Base-by-base conservation (phyloP, 78 protist species). In the Dictyostelium firmibasis region DNA sequence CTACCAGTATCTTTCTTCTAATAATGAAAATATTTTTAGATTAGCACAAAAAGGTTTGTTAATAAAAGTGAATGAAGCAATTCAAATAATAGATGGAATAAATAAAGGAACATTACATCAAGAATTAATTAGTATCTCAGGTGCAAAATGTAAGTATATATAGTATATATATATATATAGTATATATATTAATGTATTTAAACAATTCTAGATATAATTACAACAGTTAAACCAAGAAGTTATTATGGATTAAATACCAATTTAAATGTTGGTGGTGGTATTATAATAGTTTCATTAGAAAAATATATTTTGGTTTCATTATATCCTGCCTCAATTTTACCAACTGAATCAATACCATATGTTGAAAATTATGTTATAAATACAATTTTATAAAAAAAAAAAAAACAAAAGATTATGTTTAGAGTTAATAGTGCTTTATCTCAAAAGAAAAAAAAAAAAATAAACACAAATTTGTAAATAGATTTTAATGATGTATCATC, bases 221-320 rank as follows among this genome's bases (percentile, higher is more conserved):
- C 94, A n/a, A 89, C 94, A 41, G 83, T 81, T 23, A 89, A 89
- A 70, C 86, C 83, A 50, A 81, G 83, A 89, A 62, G 81, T 62
- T 89, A 35, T 33, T 89, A 89, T 81, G 94, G 94, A 16, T 62
- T 81, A 36, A 89, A 81, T 81, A 81, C 94, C 27, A 89, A 89
- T 89, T 35, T 70, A 70, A 70, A 14, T 43, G 67, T 89, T 20
- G 94, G 94, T 69, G 94, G 94, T 14, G 94, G 94, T 31, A 64
- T 89, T 69, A 81, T 89, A 20, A 33, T 89, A 33, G 81, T 81
- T 31, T 25, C 74, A 16, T 69, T 89, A 50, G 94, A 89, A 18
- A 89, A 78, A 47, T 31, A 11, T 50, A 81, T 89, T 67, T 81
- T 89, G 35, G 70, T 89, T 10, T 86, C 94, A 43, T 81, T 89